phyloP scores from a whole-genome alignment of 2,329 filamentous ascomycete genomes.

The Arthrobotrys iridis region DNA sequence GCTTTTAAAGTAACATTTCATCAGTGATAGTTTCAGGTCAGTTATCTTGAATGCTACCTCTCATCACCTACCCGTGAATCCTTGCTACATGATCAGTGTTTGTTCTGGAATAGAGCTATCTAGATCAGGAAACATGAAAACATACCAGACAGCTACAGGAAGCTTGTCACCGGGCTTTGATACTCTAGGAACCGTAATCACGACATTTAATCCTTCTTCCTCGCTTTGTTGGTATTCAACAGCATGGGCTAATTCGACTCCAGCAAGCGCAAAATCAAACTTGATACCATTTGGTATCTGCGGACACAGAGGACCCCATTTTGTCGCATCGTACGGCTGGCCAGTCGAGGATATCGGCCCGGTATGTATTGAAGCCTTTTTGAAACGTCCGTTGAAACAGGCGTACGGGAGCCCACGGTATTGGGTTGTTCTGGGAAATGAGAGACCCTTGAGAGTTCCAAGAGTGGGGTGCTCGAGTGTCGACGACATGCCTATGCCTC shows the following conservation, averaged over 20 bases:
- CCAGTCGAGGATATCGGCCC: constrained; percentile 28
- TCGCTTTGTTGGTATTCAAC: constrained; percentile 59
- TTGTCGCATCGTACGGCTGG: constrained; percentile 59
- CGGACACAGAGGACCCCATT: constrained; percentile 61
- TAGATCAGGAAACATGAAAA: background rate
- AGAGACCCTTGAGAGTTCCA: constrained; percentile 10
- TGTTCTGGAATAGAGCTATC: too few species aligned
- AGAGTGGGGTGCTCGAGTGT: constrained; percentile 24
- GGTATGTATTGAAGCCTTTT: constrained; percentile 58
- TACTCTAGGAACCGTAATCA: constrained; percentile 60
- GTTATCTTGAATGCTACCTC: background rate
- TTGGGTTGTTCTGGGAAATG: constrained; percentile 55
- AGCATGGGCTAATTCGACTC: constrained; percentile 19
- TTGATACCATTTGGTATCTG: constrained; percentile 59
- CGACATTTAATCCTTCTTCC: constrained; percentile 60
- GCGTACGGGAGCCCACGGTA: constrained; percentile 61
- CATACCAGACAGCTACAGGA: constrained; percentile 57
- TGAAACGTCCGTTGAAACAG: constrained; percentile 59
- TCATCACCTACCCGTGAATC: constrained; percentile 25
- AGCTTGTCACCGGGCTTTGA: constrained; percentile 10
- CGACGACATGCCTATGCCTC: background rate
- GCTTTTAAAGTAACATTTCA: background rate
- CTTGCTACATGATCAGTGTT: background rate
- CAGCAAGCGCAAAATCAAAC: constrained; percentile 38
- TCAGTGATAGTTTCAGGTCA: background rate